Conservation (phyloP, 352 stramenopile genomes). For the Phytophthora pseudosyringae region DNA sequence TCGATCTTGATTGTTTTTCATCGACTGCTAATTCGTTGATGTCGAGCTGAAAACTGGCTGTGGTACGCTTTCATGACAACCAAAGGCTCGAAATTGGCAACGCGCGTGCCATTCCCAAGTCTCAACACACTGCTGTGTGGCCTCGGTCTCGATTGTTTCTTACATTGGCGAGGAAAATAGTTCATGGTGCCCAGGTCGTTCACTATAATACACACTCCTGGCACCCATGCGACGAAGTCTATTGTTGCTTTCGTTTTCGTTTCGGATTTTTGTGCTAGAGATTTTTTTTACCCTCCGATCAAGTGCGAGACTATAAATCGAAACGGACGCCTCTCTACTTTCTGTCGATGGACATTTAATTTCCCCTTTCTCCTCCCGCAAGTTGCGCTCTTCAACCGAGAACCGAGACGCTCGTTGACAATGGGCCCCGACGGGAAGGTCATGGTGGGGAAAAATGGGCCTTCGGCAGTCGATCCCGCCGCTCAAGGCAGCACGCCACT, state of each 20-base stretch:
- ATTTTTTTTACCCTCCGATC: not conserved
- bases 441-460: slow-evolving; percentile 15
- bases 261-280: not conserved
- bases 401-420: not conserved
- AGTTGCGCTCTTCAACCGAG: not conserved
- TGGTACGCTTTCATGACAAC: too few species aligned
- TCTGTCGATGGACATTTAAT: not conserved
- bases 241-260: slow-evolving; percentile 1
- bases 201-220: too few species aligned
- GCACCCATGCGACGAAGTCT: not conserved
- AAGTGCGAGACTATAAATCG: slow-evolving; percentile 14
- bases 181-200: too few species aligned
- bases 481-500: slow-evolving; percentile 20
- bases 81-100: too few species aligned
- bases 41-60: too few species aligned
- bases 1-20: too few species aligned
- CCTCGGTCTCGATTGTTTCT: too few species aligned
- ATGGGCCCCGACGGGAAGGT: slow-evolving; percentile 34
- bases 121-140: too few species aligned
- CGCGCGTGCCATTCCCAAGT: too few species aligned
- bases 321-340: slow-evolving; percentile 23
- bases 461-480: not conserved
- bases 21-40: too few species aligned
- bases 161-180: too few species aligned
- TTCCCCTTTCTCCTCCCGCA: slow-evolving; percentile 11